These are phyloP conservation scores for Alternaria sp. DNA, from an alignment of 2,329 filamentous ascomycete species.

Conservation along the genomic window DNA sequence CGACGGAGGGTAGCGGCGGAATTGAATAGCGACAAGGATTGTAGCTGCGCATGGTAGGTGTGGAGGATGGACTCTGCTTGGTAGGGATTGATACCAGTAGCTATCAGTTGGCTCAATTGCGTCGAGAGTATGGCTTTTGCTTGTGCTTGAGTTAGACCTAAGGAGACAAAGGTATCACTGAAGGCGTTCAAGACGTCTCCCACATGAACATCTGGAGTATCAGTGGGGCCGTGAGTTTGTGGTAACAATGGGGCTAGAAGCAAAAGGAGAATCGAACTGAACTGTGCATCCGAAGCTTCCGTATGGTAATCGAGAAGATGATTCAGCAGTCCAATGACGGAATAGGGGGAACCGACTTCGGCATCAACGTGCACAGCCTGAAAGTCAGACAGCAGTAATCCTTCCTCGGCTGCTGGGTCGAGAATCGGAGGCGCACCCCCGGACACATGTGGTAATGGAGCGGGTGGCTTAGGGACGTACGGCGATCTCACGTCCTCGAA, in stretches of 20 bases:
- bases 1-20: conserved; percentile 65
- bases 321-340: conserved; percentile 54
- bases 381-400: conserved; percentile 49
- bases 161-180: conserved; percentile 48
- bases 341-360: conserved; percentile 48
- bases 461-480: conserved; percentile 27
- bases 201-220: conserved; percentile 37
- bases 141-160: conserved; percentile 50
- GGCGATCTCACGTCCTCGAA: conserved; percentile 39
- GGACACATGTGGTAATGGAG: conserved; percentile 25
- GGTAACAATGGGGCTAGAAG: conserved; percentile 57
- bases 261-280: conserved; percentile 57
- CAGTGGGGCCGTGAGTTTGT: conserved; percentile 48
- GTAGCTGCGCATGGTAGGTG: conserved; percentile 65
- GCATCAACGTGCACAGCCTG: conserved; percentile 46
- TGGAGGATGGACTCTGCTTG: conserved; percentile 65
- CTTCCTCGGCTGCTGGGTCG: conserved; percentile 36
- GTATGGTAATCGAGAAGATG: conserved; percentile 55
- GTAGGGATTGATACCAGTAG: conserved; percentile 57
- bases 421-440: conserved; percentile 37
- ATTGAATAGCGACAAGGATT: conserved; percentile 57
- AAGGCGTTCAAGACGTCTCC: conserved; percentile 49
- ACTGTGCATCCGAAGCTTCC: conserved; percentile 55
- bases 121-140: conserved; percentile 53
- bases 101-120: conserved; percentile 51